Base-by-base conservation (phyloP, 2,329 filamentous ascomycete genomes). In the Phialemonium atrogriseum region DNA sequence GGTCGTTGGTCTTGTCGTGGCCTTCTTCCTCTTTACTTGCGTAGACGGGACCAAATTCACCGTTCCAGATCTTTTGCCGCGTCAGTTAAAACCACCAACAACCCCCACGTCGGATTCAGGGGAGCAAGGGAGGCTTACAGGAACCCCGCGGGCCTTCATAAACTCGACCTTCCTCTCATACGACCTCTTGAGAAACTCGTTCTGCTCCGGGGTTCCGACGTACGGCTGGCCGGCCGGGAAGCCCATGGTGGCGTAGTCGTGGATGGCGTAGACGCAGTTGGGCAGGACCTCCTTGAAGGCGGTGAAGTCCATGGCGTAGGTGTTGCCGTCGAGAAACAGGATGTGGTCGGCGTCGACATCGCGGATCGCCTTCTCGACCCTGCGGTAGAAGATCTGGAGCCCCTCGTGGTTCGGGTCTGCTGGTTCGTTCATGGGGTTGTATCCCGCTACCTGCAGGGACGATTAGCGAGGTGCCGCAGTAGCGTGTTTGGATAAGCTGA, bases 231-330 rank as follows among this genome's bases (percentile, higher is more conserved):
- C 35, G 2, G 29, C 16, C 10, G 56, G 70, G 37, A 74, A 73
- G 0, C 69, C 70, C 45, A 66, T 62, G 37, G 56, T 46, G 23
- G 58, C 59, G 41, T 74, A 74, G 40, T 74, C 70, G 41, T 74
- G 70, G 25, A 68, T 56, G 5, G 62, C 56, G 42, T 73, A 73
- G 1, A 70, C 69, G 23, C 35, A 38, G 37, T 68, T 68, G 0
- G 65, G 64, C 0, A 70, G 48, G 0, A 59, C 48, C 4, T 55
- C 41, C 4, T 58, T 46, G 5, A 65, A 67, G 6, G 47, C 54
- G 10, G 54, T 54, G 43, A 64, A 67, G 42, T 73, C 66, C 51
- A 69, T 69, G 12, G 67, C 59, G 34, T 68, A 73, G 0, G 68
- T 72, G 48, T 72, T 72, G 8, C 62, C 61, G 33, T 66, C 62